phyloP scores from a whole-genome alignment of 495 filamentous ascomycete species.

The Parachaetomium inaequale region DNA sequence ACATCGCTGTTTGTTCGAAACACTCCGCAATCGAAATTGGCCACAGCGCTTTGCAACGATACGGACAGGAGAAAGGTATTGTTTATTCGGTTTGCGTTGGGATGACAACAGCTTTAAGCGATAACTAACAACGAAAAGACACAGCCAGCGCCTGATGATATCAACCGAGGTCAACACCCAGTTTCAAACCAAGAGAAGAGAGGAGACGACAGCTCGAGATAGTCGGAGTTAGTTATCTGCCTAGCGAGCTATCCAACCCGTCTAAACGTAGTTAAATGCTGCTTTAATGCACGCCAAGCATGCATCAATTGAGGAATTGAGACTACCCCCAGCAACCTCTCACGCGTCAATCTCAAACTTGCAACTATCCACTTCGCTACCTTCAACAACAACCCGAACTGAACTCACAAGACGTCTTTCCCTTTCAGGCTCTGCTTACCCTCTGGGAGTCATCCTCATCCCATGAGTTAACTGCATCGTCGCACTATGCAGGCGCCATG shows the following conservation, averaged over 20 bases:
- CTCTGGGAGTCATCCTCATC: neutral
- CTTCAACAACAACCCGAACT: neutral
- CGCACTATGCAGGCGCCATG: slow-evolving; percentile 17
- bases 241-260: neutral
- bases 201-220: no score
- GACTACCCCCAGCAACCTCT: neutral
- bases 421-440: no score
- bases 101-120: no score
- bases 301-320: neutral
- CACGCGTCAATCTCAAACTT: neutral
- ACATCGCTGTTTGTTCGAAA: no score
- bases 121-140: no score
- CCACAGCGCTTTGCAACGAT: no score
- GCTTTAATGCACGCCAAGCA: neutral
- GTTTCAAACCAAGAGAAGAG: no score
- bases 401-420: neutral
- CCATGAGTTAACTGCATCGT: neutral
- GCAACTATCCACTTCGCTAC: neutral
- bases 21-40: no score
- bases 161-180: no score
- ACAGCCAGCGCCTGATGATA: no score
- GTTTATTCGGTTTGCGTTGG: no score
- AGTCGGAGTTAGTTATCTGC: neutral
- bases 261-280: neutral
- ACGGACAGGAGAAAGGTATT: no score